Conservation (phyloP, 78 protist genomes). For the Dictyostelium purpureum region DNA sequence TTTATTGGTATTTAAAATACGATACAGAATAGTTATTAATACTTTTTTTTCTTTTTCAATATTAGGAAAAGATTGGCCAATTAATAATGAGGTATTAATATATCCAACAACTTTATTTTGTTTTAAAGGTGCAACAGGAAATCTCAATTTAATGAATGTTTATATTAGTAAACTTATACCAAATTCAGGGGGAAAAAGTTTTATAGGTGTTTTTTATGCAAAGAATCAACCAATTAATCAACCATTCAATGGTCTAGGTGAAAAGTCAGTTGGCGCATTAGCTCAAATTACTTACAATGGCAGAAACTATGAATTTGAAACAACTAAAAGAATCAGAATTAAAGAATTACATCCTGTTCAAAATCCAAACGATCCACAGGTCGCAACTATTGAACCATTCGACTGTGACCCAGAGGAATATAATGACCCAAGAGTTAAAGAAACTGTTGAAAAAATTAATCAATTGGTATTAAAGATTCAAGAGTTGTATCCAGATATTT, state of each 20-base stretch:
- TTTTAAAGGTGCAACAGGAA: slow-evolving; percentile 45
- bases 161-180: slow-evolving; percentile 36
- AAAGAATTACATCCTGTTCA: background rate
- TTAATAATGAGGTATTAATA: slow-evolving; percentile 38
- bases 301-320: background rate
- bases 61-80: slow-evolving; percentile 55
- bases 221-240: too few relatives aligned
- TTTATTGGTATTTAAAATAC: background rate
- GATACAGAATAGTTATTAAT: background rate
- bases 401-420: background rate
- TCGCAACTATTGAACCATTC: background rate
- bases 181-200: slow-evolving; percentile 46
- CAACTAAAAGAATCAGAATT: background rate
- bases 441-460: background rate
- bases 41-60: background rate
- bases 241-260: too few relatives aligned
- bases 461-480: background rate
- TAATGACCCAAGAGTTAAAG: slow-evolving; percentile 11
- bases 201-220: slow-evolving; percentile 48
- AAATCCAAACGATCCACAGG: background rate
- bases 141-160: background rate
- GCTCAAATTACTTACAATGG: slow-evolving; percentile 14
- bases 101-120: slow-evolving; percentile 5
- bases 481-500: slow-evolving; percentile 22
- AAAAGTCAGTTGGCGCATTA: slow-evolving; percentile 49